Conservation (phyloP, 2,329 filamentous ascomycete species). For the Golovinomyces cichoracearum region DNA sequence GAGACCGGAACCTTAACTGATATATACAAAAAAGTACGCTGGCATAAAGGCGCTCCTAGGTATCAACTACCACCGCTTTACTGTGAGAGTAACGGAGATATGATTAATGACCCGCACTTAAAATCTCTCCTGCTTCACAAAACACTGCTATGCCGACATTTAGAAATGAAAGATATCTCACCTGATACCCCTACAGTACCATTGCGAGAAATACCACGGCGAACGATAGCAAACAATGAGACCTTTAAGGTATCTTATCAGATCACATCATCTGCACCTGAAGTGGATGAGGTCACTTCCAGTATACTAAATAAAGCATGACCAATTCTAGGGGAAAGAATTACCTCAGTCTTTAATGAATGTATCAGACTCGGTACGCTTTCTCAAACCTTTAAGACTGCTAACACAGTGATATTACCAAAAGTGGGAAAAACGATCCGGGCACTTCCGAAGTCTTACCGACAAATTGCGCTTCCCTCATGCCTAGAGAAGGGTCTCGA, state of each 20-base stretch:
- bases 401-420: neutral
- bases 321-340: neutral
- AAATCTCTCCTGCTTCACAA: neutral
- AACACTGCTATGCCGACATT: neutral
- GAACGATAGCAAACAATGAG: neutral
- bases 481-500: neutral
- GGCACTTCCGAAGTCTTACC: neutral
- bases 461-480: neutral
- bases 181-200: neutral
- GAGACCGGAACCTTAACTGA: neutral
- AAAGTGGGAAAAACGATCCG: neutral
- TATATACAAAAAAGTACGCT: neutral
- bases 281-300: neutral
- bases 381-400: neutral
- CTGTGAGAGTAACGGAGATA: neutral
- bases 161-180: neutral
- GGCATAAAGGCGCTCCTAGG: neutral
- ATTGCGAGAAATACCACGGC: neutral
- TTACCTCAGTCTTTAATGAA: neutral
- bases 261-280: neutral
- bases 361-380: neutral
- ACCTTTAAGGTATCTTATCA: neutral
- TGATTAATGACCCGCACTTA: neutral
- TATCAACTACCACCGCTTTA: neutral
- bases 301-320: neutral